These are phyloP conservation scores for Metarhizium album DNA, from an alignment of 2,329 filamentous ascomycete species.

Conservation along the genomic window DNA sequence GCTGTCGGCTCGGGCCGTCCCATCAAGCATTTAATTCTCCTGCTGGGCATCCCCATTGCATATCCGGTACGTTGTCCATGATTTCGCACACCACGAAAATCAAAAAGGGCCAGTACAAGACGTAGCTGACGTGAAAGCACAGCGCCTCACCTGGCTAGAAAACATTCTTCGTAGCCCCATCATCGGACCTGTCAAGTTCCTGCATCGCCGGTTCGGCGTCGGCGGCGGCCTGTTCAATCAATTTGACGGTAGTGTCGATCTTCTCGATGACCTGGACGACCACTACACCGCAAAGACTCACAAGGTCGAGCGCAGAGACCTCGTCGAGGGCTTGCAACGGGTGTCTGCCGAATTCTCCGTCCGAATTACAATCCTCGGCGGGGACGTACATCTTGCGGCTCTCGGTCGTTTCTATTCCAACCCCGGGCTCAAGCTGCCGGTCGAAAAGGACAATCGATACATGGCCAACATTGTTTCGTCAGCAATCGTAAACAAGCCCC, in stretches of 20 bases:
- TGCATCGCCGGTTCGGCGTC: constrained; percentile 84
- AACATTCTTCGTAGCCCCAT: constrained; percentile 81
- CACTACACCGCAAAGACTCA: constrained; percentile 91
- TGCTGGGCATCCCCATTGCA: constrained; percentile 79
- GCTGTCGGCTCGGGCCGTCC: constrained; percentile 58
- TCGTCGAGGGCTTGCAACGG: constrained; percentile 73
- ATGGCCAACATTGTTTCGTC: constrained; percentile 93
- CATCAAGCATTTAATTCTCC: constrained; percentile 77
- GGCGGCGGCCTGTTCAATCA: constrained; percentile 82
- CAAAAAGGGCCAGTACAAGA: not conserved
- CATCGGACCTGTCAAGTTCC: constrained; percentile 77
- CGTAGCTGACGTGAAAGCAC: constrained; percentile 7
- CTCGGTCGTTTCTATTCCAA: constrained; percentile 93
- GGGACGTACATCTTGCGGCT: constrained; percentile 87
- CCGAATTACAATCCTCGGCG: constrained; percentile 83
- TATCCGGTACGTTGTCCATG: constrained; percentile 51
- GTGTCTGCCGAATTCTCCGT: constrained; percentile 79
- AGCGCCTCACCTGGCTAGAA: constrained; percentile 90
- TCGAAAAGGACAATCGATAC: constrained; percentile 79
- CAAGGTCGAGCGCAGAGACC: constrained; percentile 71
- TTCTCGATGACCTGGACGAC: constrained; percentile 87
- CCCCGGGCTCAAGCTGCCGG: constrained; percentile 63
- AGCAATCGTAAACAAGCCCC: constrained; percentile 91
- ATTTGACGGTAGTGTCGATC: constrained; percentile 87
- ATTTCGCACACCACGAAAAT: constrained; percentile 9